Percentiles rank a stretch among this genome's conserved stretches.
phyloP scores from a whole-genome alignment of 139 green algal species.

The Chlorella sp. region DNA sequence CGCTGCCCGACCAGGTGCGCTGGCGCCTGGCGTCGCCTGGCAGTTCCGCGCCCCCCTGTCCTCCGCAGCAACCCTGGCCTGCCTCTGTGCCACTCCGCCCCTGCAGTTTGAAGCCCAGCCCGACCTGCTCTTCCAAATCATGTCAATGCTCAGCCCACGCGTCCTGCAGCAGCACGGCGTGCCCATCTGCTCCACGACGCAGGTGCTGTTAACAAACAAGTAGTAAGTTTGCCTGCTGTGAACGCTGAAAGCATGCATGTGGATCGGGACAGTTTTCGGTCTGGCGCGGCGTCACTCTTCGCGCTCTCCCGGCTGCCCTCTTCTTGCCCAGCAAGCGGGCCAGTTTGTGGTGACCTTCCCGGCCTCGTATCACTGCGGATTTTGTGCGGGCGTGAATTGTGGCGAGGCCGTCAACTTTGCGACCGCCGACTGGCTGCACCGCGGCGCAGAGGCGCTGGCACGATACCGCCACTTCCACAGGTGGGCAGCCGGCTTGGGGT shows the following conservation, averaged over 20 bases:
- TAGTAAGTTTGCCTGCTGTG: too few relatives aligned
- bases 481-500: too few relatives aligned
- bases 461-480: slow-evolving; percentile 48
- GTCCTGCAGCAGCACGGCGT: slow-evolving; percentile 55
- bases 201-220: too few relatives aligned
- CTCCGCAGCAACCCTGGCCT: neutral
- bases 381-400: slow-evolving; percentile 76
- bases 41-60: neutral
- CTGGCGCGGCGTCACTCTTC: too few relatives aligned
- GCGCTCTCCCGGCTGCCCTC: neutral
- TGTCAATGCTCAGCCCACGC: slow-evolving; percentile 70
- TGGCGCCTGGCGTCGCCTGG: neutral
- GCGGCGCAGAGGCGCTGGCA: slow-evolving; percentile 33
- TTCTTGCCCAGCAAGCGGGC: slow-evolving; percentile 46
- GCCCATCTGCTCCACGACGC: slow-evolving; percentile 51
- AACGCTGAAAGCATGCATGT: too few relatives aligned
- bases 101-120: slow-evolving; percentile 61
- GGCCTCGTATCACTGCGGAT: slow-evolving; percentile 70
- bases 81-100: neutral
- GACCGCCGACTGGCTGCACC: slow-evolving; percentile 82
- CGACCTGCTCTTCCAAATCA: slow-evolving; percentile 82
- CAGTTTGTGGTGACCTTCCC: slow-evolving; percentile 90
- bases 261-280: too few relatives aligned
- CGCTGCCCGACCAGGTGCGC: slow-evolving; percentile 66
- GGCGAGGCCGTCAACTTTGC: slow-evolving; percentile 83